phyloP scores from a whole-genome alignment of 768 basidiomycete species.

The Leucosporidium yakuticum region DNA sequence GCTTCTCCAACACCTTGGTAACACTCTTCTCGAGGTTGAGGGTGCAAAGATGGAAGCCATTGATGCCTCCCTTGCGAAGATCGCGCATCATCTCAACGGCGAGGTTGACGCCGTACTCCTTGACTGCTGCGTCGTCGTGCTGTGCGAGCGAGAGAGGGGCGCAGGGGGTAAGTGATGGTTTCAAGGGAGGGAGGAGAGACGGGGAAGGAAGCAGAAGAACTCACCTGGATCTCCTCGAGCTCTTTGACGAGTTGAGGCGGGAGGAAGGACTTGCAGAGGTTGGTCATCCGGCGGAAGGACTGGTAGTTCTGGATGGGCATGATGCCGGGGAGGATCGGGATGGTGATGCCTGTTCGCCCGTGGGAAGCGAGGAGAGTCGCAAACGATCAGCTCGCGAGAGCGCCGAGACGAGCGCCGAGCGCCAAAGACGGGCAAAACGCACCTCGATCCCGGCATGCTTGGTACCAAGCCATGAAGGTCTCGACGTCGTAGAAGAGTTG shows the following conservation, averaged over 20 bases:
- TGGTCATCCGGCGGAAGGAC: constrained; percentile 84
- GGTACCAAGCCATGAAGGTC: constrained; percentile 72
- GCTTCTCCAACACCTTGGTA: constrained; percentile 68
- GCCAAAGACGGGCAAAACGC: neutral
- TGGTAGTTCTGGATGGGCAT: constrained; percentile 98
- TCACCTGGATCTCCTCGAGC: constrained; percentile 71
- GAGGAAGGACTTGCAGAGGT: constrained; percentile 74
- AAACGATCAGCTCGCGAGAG: neutral
- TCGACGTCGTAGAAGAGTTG: constrained; percentile 97
- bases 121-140: constrained; percentile 90
- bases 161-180: too few species aligned
- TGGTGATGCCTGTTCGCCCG: constrained; percentile 61
- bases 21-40: constrained; percentile 96
- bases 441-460: constrained; percentile 67
- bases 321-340: constrained; percentile 89
- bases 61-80: constrained; percentile 58
- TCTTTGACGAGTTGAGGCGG: constrained; percentile 61
- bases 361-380: constrained; percentile 23
- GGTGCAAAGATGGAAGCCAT: constrained; percentile 89
- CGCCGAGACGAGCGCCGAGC: neutral
- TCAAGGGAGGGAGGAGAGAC: too few species aligned
- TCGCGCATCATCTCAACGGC: constrained; percentile 72
- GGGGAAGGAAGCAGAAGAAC: constrained; percentile 8
- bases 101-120: constrained; percentile 84
- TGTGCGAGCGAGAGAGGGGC: constrained; percentile 41